A percentile compares a stretch with the other conserved stretches of the same genome.
Conservation (phyloP, 148 eudicot genomes). For the Nepenthes gracilis region DNA sequence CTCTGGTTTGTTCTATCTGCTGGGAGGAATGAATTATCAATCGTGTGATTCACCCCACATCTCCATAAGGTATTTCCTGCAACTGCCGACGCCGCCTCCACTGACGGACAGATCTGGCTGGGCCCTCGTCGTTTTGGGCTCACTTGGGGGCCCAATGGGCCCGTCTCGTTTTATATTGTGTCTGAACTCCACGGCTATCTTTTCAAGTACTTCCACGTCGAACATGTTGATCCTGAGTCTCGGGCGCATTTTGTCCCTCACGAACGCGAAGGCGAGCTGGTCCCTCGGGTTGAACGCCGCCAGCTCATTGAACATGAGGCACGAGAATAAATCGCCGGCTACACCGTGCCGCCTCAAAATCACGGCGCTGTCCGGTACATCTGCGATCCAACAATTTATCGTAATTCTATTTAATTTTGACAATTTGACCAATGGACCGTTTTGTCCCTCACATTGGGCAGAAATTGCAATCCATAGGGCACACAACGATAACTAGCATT, state of each 20-base stretch:
- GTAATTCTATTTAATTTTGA: neutral
- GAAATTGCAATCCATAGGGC: no score
- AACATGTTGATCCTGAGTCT: slow-evolving; percentile 75
- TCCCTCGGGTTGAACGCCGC: slow-evolving; percentile 82
- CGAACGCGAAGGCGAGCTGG: slow-evolving; percentile 77
- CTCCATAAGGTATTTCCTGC: slow-evolving; percentile 41
- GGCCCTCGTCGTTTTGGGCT: slow-evolving; percentile 27
- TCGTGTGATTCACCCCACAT: slow-evolving; percentile 75
- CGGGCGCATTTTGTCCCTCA: slow-evolving; percentile 77
- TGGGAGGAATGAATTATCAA: slow-evolving; percentile 9
- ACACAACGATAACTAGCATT: no score
- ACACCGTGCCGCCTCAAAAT: slow-evolving; percentile 69
- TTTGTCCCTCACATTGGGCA: no score
- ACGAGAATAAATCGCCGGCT: slow-evolving; percentile 49
- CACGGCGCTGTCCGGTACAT: slow-evolving; percentile 81
- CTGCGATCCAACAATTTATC: slow-evolving; percentile 17
- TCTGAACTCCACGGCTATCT: slow-evolving; percentile 65
- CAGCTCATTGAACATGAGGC: slow-evolving; percentile 74
- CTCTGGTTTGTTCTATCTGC: no score
- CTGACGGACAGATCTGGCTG: slow-evolving; percentile 24
- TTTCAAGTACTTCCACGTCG: slow-evolving; percentile 79
- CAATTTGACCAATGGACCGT: no score
- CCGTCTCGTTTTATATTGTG: slow-evolving; percentile 34
- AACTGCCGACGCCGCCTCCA: slow-evolving; percentile 29
- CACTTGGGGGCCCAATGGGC: slow-evolving; percentile 7